Base-by-base conservation (phyloP, 2,329 filamentous ascomycete genomes). In the Chalaropsis thielavioides region DNA sequence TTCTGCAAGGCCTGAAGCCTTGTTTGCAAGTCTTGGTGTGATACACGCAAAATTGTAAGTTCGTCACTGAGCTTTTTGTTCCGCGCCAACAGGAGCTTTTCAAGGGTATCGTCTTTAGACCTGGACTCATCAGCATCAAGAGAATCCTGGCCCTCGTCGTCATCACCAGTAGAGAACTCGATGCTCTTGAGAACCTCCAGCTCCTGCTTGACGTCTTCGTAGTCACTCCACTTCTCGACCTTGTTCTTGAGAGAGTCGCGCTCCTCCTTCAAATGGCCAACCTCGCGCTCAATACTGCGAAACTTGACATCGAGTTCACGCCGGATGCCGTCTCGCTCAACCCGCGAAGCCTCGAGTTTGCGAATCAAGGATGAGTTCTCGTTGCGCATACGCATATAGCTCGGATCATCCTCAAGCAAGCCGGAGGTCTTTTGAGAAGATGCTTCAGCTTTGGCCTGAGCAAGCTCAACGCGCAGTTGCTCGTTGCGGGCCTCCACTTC, bases 31-130 rank as follows among this genome's bases (percentile, higher is more conserved):
- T 97, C 92, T 71, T 95, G 90, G 72, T 97, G 92, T 0, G 94
- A 96, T 2, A 99, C 90, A 49, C 94, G 85, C 56, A 99, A 79
- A 46, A 97, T 84, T 1, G 94, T 96, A 68, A 97, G 82, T 74
- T 99, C 94, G 71, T 96, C 92, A 70, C 88, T 87, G 44, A 99
- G 80, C 76, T 97, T 99, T 78, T 97, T 99, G 79, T 99, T 99
- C 58, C 94, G 85, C 10, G 90, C 88, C 63, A 99, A 79, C 5
- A 99, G 80, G 35, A 99, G 83, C 75, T 96, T 92, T 75, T 99
- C 94, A 10, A 99, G 77, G 1, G 87, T 91, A 70, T 95, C 90
- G 54, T 88, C 85, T 72, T 85, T 85, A 5, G 75, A 72, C 72
- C 84, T 85, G 5, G 75, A 72, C 13, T 78, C 72, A 24, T 72